Conservation (phyloP, 768 basidiomycete genomes). For the Cubamyces lactineus region DNA sequence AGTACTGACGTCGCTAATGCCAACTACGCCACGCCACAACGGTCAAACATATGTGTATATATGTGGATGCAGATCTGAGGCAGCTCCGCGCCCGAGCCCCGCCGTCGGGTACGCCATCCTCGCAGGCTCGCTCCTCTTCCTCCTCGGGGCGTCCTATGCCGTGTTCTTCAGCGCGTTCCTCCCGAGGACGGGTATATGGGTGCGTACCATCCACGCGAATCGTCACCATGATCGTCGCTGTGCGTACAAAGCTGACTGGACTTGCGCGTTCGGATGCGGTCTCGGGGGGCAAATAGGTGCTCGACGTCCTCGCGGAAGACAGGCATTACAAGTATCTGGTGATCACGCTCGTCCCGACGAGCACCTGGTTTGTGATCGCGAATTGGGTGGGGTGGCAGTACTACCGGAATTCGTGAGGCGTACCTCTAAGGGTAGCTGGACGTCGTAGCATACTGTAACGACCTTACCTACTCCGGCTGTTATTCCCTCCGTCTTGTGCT, state of each 20-base stretch:
- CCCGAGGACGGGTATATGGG: conserved; percentile 53
- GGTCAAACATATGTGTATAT: no score
- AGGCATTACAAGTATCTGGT: conserved; percentile 90
- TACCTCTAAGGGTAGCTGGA: neutral
- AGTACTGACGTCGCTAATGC: neutral
- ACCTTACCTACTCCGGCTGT: no score
- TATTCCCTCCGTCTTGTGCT: no score
- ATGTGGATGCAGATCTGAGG: conserved; percentile 1
- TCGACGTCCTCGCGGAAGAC: conserved; percentile 69
- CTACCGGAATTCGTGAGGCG: conserved; percentile 79
- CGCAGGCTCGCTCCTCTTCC: conserved; percentile 51
- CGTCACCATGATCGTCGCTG: no score
- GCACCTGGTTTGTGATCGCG: conserved; percentile 89
- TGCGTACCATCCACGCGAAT: no score
- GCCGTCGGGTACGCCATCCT: conserved; percentile 52
- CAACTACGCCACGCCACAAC: no score
- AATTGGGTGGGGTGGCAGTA: conserved; percentile 99
- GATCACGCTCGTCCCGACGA: conserved; percentile 78
- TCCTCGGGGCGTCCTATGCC: conserved; percentile 61
- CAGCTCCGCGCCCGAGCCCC: conserved; percentile 22
- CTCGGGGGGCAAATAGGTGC: conserved; percentile 46
- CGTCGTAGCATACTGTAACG: neutral
- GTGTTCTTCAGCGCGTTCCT: conserved; percentile 67
- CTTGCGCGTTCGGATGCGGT: neutral
- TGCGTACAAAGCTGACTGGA: neutral